A percentile compares a stretch with the other conserved stretches of the same genome.
These are phyloP conservation scores for Aspergillus sp. DNA, from an alignment of 2,329 filamentous ascomycete genomes.

Conservation along the genomic window DNA sequence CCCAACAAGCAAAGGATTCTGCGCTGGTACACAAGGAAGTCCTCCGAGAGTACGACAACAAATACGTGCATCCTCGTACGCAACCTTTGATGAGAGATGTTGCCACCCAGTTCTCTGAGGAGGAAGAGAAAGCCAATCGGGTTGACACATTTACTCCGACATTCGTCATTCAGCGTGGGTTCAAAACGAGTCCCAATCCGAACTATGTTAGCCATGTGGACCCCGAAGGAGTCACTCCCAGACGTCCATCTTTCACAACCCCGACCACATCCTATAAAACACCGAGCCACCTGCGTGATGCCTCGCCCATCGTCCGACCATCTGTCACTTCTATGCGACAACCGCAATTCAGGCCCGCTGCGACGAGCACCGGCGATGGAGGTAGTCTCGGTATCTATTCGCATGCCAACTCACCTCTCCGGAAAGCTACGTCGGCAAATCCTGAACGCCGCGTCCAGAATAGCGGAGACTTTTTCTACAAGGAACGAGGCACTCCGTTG, in stretches of 20 bases:
- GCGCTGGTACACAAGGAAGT: conserved; percentile 84
- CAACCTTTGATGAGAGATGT: conserved; percentile 73
- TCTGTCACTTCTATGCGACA: conserved; percentile 46
- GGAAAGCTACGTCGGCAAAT: conserved; percentile 64
- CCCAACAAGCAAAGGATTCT: conserved; percentile 78
- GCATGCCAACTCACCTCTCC: conserved; percentile 74
- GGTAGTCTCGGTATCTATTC: conserved; percentile 74
- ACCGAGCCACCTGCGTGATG: conserved; percentile 42
- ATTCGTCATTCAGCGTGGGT: conserved; percentile 63
- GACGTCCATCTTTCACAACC: conserved; percentile 37
- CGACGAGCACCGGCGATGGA: conserved; percentile 50
- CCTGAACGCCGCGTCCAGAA: conserved; percentile 36
- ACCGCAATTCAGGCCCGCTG: conserved; percentile 46
- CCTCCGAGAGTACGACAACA: conserved; percentile 89
- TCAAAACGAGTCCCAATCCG: conserved; percentile 75
- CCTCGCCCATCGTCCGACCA: conserved; percentile 37
- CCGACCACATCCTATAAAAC: conserved; percentile 36
- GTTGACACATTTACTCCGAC: conserved; percentile 59
- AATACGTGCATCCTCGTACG: conserved; percentile 87
- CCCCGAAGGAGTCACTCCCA: conserved; percentile 48
- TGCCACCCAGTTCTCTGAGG: conserved; percentile 64
- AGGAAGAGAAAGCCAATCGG: conserved; percentile 43
- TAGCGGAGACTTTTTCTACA: conserved; percentile 31
- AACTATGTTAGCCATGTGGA: conserved; percentile 69
- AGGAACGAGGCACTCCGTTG: conserved; percentile 31